Base-by-base conservation (phyloP, 495 filamentous ascomycete genomes). In the Pyrenopolyporus hunteri region DNA sequence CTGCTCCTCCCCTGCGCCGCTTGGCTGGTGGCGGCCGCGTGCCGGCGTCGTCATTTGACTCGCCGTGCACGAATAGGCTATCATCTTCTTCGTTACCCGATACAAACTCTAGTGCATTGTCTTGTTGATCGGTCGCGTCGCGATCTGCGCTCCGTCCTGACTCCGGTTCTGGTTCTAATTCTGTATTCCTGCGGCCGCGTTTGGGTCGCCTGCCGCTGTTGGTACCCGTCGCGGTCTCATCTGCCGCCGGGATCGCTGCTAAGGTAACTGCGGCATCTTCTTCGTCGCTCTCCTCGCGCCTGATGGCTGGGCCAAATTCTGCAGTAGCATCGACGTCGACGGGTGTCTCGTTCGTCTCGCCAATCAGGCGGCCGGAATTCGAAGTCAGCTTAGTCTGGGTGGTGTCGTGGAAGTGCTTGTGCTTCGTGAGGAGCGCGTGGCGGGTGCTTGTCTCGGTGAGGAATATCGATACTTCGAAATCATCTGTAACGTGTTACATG, bases 401-500 rank as follows among this genome's bases (percentile, higher is more conserved):
- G 44, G 66, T 85, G 42, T 83, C 78, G 65, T 70, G 83, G 63
- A 83, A 91, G 78, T 70, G 78, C 74, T 96, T 98, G 50, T 87
- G 83, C 68, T 93, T 93, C 59, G 88, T 88, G 47, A 98, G 82
- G 7, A 98, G 80, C 11, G 90, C 87, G 78, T 98, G 93, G 23
- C 92, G 85, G n/a, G 90, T 91, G 17, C 86, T 87, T 5, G 87
- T 87, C 73, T 96, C 89, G 28, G 89, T 95, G 64, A 98, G 83
- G 76, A 97, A 98, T 58, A 98, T 86, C 13, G 90, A 88, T 32
- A 96, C 90, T 70, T 97, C 92, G 67, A 97, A 98, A 45, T 95
- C 93, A 77, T 97, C 94, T 95, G 70, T 49, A 23, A 14, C 43
- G 23, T 47, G 59, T 68, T 61, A 70, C 59, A 64, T 67, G 56